Evolutionary conservation across 257 asterid species (phyloP), one percentile per base, ranked within the genome.

Genomic region (Fraxinus pennsylvanica): DNA sequence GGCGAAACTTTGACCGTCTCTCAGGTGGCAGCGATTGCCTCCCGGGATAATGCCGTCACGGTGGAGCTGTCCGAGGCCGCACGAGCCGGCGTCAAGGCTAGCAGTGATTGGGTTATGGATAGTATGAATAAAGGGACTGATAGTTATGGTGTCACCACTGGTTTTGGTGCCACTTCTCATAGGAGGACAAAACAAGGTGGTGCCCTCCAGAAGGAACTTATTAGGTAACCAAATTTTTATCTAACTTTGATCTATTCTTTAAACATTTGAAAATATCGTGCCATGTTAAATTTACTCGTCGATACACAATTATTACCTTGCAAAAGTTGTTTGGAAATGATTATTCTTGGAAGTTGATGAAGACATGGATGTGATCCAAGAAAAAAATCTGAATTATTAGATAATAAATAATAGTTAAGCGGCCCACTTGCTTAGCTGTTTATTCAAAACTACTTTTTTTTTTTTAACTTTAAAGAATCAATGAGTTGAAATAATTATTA

Each of bases 141-240:
- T 50, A 78, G 82, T 33, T 78, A 72, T 57, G 83, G 83, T 9
- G 80, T 80, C 54, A 80, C 83, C 8, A 80, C 83, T 10, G 83
- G 83, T 4, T 80, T 80, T 52, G 83, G 83, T 35, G 83, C 80
- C n/a, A 80, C 80, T 2, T 80, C 83, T 5, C 83, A 80, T 52
- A 68, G 83, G 73, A 80, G 83, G 50, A 80, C 83, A 13, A 80
- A 57, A 63, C 73, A 80, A 70, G 83, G 83, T 19, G 83, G 73
- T n/a, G 83, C 83, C 1, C 68, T 80, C 22, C 83, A 80, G 9
- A 75, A 70, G 39, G 83, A 80, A 73, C 83, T 80, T 7, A 91
- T 94, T 27, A 94, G 97, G 98, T 91, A 85, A 82, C 35, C 69
- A 9, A 29, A 8, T 63, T 63, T 22, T 22, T 25, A 27, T 5